Base-by-base conservation (phyloP, 1,284 basidiomycete species). In the Heterobasidion annosum region DNA sequence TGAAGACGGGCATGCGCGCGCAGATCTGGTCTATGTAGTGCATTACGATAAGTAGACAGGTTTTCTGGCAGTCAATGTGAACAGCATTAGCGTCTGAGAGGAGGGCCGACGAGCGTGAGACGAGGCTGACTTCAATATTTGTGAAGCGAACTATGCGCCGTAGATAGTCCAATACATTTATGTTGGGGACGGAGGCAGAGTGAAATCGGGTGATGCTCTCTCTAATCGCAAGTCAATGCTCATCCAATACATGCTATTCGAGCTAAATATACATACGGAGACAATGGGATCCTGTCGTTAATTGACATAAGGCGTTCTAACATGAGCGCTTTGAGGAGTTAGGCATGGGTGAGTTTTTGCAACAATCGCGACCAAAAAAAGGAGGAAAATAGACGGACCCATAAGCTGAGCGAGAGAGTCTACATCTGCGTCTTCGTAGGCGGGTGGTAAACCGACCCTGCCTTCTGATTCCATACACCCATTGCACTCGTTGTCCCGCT, bases 21-120 rank as follows among this genome's bases (percentile, higher is more conserved):
- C 92, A 95, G 61, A 95, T 92, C 70, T 92, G 88, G 73, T 97
- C 94, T 72, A 97, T 94, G 73, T 97, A 97, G 69, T 91, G 87
- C 57, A 97, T 79, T 42, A 88, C 87, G 66, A 95, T 88, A 60
- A 98, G 73, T 40, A 97, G 82, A 60, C 91, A 93, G 56, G 88
- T 83, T 75, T 88, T 90, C 91, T 95, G 69, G 25, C 25, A 5
- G 3, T 6, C 42, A 45, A 52, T 46, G 54, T 54, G 15, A 42
- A 48, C 37, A 13, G 33, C 47, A 57, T 35, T 43, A 16, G 54
- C 15, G 56, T 50, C 19, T 32, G 37, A 50, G 43, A 37, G 25
- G 8, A 49, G 58, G 46, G 16, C 44, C 15, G 25, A 13, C 18
- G 2, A 15, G n/a, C 15, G 34, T n/a, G 15, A 37, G 10, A 50